Evolutionary conservation across 1,284 basidiomycete genomes (phyloP), one percentile per base, ranked within the genome.

Genomic region (Trichosporon coremiiforme): DNA sequence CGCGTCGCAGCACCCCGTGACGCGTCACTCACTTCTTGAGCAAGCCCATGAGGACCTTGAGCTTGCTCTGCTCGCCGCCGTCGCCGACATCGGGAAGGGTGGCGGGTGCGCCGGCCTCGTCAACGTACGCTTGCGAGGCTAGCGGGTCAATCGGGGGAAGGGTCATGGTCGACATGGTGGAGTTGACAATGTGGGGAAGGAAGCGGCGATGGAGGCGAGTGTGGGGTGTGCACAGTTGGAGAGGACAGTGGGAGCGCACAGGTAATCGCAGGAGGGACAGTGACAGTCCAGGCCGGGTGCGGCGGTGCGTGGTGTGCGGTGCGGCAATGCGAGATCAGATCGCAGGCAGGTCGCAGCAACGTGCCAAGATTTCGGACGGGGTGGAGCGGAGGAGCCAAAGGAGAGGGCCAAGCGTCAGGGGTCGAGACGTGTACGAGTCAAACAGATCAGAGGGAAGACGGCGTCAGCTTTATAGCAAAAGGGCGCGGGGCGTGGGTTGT

Each of bases 21-120:
- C 35, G 29, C 57, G 8, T 15, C 22, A 94, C 86, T 77, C 88
- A 94, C 84, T 90, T 92, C 86, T 93, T 94, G 74, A 95, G 88
- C 66, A 96, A 87, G 78, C 90, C 89, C 12, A 95, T 86, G 66
- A 96, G 91, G 88, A 94, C 93, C 87, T 91, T 93, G 74, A 95
- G 86, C 87, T 92, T 95, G 63, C 92, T 90, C 73, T 93, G 91
- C 80, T 95, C 93, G 50, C 91, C 91, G 35, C 87, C 84, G 71
- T 91, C 90, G 53, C 87, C 88, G 33, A 88, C 83, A 76, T 95
- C 93, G 65, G 91, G 90, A 2, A 95, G 86, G 8, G 90, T 89
- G 63, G 83, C 80, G 1, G 88, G 87, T 9, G 79, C 81, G 15
- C 82, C 84, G 12, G 73, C 70, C 65, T 84, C 83, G 72, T 85